Base-by-base conservation (phyloP, 1,284 basidiomycete genomes). In the Dichomitus squalens region DNA sequence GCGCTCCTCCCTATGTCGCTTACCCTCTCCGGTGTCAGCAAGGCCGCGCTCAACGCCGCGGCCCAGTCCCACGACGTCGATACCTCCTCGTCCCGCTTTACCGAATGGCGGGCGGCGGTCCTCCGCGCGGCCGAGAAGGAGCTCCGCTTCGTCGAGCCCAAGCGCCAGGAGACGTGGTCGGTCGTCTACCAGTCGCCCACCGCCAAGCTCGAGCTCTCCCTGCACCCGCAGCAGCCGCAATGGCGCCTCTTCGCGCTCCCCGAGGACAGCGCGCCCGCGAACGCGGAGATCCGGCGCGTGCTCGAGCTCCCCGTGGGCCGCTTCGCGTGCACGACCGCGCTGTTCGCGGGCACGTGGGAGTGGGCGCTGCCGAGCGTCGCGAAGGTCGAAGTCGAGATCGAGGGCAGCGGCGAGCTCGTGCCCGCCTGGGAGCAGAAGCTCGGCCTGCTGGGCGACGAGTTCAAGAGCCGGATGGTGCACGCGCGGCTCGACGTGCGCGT, bases 151-250 rank as follows among this genome's bases (percentile, higher is more conserved):
- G 84, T 88, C n/a, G 88, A 90, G 63, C 79, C 92, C 34, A 94
- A 92, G 71, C 85, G 96, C 33, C 94, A 96, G 70, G 88, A 91
- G 61, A 84, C 88, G 39, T 98, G 96, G 95, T 86, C 84, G 27
- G 92, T 84, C 0, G 79, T 87, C 11, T 98, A 93, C 72, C 85
- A 87, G 58, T 91, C 92, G 0, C 79, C 87, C 0, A 71, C 78
- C 0, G 94, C 90, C 3, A 78, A 74, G 1, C 81, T 96, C 33
- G 92, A 96, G 68, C 80, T 97, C 12, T 80, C 85, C 51, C 79
- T 98, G 11, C 85, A 93, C 66, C 85, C 86, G 5, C 80, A 86
- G 64, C 85, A 86, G 52, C 87, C 92, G 0, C 92, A 96, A 70
- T 98, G 96, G 96, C 82, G 90, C 11, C 74, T 97, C 18, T 94